Evolutionary conservation across 163 green algal species (phyloP).

Genomic region (Scenedesmus sp.): DNA sequence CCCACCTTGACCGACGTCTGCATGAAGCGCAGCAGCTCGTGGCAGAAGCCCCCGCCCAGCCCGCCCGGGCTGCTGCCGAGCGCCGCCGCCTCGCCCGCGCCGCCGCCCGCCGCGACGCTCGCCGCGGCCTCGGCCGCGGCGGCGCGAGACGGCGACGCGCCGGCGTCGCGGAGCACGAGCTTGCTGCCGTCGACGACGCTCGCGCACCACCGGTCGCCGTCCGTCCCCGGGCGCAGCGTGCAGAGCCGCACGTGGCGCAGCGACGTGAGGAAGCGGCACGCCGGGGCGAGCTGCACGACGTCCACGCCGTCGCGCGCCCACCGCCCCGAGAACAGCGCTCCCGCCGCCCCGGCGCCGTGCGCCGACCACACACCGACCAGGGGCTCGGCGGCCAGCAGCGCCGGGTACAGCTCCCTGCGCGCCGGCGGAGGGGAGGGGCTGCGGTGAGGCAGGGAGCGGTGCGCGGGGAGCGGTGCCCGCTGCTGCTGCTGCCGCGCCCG

Average conservation of each 20-base stretch:
- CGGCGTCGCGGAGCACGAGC: neutral
- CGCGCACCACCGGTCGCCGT: neutral
- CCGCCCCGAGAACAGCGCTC: conserved; percentile 29
- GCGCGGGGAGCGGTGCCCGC: neutral
- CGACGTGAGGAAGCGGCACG: neutral
- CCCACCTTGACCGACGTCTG: conserved; percentile 25
- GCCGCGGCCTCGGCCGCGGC: conserved; percentile 34
- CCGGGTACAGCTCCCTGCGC: conserved; percentile 36
- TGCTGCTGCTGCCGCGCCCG: no score
- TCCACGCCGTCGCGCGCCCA: conserved; percentile 23
- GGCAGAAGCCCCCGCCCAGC: neutral
- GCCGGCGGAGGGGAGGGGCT: neutral
- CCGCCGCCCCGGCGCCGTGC: neutral
- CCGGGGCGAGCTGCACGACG: conserved; percentile 9
- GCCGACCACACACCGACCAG: conserved; percentile 28
- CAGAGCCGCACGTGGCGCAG: neutral
- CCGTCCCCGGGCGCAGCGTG: conserved; percentile 22
- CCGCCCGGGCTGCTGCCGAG: conserved; percentile 16
- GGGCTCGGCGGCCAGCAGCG: neutral
- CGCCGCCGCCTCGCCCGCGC: neutral
- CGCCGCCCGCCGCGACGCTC: conserved; percentile 15
- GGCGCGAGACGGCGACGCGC: no score
- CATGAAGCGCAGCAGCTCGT: conserved; percentile 44
- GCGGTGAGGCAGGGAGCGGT: neutral
- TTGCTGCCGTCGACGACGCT: conserved; percentile 10